Conservation (phyloP, 164 flowering plant genomes). For the Brasenia schreberi region DNA sequence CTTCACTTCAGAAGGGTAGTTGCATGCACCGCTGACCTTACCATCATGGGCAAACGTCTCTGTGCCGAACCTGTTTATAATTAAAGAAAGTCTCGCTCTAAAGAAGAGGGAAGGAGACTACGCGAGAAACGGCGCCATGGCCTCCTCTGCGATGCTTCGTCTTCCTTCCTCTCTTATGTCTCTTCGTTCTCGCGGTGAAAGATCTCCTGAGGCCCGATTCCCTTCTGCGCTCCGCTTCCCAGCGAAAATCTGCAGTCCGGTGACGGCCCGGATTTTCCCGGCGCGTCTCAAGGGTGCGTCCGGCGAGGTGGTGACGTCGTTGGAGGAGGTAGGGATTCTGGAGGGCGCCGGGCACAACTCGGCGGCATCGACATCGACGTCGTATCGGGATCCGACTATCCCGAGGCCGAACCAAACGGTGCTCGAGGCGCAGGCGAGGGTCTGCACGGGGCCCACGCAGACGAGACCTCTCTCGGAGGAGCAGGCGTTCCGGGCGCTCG, state of each 20-base stretch:
- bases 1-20: no score
- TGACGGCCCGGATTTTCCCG: neutral
- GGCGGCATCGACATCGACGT: conserved; percentile 25
- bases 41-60: no score
- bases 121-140: conserved; percentile 17
- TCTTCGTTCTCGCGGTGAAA: conserved; percentile 1
- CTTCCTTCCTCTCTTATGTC: conserved; percentile 4
- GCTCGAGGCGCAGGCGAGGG: conserved; percentile 86
- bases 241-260: neutral
- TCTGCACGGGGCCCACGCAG: conserved; percentile 95
- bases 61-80: no score
- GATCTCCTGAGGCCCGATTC: neutral
- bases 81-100: neutral
- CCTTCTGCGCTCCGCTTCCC: neutral
- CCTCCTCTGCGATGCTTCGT: conserved; percentile 18
- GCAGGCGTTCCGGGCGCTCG: conserved; percentile 77
- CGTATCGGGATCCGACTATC: conserved; percentile 38
- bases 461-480: conserved; percentile 74
- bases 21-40: no score
- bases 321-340: conserved; percentile 32
- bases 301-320: neutral
- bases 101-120: neutral
- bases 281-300: neutral
- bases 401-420: conserved; percentile 76
- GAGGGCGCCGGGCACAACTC: conserved; percentile 43